Conservation (phyloP, 208 protist genomes). For the Phytomonas francai region DNA sequence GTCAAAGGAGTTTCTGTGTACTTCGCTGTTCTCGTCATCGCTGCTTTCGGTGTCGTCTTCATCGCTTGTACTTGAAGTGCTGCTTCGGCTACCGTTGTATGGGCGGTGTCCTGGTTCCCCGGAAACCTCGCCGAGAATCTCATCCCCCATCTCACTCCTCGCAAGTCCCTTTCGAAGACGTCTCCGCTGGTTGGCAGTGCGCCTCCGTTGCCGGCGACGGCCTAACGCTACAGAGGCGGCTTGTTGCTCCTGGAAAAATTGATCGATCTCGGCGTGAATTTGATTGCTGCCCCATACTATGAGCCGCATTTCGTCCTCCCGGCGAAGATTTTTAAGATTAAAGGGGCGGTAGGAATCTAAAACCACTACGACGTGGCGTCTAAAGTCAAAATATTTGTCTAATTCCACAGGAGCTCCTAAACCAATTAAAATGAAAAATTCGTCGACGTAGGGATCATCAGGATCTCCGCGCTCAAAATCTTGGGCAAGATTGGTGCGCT, state of each 20-base stretch:
- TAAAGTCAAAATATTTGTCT: constrained; percentile 50
- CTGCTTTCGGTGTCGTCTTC: constrained; percentile 13
- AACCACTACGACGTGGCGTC: constrained; percentile 67
- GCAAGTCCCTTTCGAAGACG: constrained; percentile 3
- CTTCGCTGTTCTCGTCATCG: constrained; percentile 12
- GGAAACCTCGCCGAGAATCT: constrained; percentile 7
- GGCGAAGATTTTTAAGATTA: constrained; percentile 62
- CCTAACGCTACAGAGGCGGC: constrained; percentile 21
- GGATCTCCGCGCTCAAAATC: constrained; percentile 31
- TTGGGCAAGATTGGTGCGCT: constrained; percentile 47
- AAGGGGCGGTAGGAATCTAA: constrained; percentile 72
- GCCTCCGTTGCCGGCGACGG: constrained; percentile 20
- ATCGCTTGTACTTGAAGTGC: constrained; percentile 11
- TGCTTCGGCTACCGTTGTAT: neutral
- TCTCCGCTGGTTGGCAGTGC: constrained; percentile 5
- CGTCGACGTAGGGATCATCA: constrained; percentile 18
- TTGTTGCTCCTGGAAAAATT: constrained; percentile 48
- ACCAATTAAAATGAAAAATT: constrained; percentile 78
- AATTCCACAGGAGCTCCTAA: constrained; percentile 55
- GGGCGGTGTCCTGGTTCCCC: neutral
- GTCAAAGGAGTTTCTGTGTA: constrained; percentile 1
- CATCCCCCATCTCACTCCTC: constrained; percentile 11
- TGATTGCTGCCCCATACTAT: constrained; percentile 55
- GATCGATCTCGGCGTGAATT: constrained; percentile 60
- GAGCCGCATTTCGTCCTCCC: constrained; percentile 33